These are phyloP conservation scores for Bruguiera gymnorhiza DNA, from an alignment of 345 rosid species.

Conservation along the genomic window DNA sequence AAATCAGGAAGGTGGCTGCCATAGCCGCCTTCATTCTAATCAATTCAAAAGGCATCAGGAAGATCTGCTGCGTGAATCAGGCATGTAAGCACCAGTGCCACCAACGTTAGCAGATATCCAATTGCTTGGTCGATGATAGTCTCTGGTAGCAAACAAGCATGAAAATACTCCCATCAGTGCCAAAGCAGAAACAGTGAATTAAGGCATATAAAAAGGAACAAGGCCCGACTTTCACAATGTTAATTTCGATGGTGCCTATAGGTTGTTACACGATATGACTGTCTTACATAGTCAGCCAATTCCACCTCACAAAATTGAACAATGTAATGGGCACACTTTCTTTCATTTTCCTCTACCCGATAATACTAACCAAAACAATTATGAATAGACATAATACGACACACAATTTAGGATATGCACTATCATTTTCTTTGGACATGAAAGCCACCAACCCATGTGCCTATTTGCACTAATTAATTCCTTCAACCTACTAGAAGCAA, in stretches of 20 bases:
- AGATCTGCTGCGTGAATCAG: constrained; percentile 58
- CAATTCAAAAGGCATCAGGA: constrained; percentile 19
- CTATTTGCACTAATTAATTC: neutral
- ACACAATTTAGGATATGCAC: neutral
- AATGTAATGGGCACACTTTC: no score
- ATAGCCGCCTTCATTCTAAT: neutral
- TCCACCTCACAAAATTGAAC: no score
- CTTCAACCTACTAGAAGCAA: neutral
- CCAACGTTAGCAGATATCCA: constrained; percentile 79
- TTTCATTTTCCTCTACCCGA: no score
- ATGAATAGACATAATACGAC: no score
- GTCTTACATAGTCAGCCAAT: no score
- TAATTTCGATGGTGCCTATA: no score
- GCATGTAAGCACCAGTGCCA: constrained; percentile 86
- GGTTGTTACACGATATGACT: no score
- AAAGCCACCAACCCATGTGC: neutral
- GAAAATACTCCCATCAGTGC: neutral
- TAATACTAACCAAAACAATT: no score
- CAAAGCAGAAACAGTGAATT: no score
- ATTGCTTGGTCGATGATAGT: constrained; percentile 86
- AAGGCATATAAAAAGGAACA: neutral
- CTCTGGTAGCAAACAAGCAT: constrained; percentile 41
- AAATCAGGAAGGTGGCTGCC: neutral
- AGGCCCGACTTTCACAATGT: neutral
- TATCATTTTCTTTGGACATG: neutral